Percentiles rank a stretch among this genome's conserved stretches.
Evolutionary conservation across 768 basidiomycete species (phyloP).

Genomic region (Boletus reticulatus): DNA sequence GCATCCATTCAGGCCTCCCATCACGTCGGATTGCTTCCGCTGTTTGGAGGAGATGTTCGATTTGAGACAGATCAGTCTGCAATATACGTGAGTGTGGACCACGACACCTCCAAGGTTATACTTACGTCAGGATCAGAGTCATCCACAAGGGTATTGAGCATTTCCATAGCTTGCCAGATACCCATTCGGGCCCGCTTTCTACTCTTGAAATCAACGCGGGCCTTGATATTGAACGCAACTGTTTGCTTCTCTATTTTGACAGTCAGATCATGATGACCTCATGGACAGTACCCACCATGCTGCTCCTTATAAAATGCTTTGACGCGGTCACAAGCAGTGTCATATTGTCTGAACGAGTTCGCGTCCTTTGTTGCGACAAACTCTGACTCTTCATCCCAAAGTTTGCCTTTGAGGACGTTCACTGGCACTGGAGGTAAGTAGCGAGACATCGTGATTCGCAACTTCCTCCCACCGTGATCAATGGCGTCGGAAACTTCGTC

Average conservation of each 20-base stretch:
- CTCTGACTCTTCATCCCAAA: slow-evolving; percentile 55
- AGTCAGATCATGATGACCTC: not conserved
- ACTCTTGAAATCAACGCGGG: slow-evolving; percentile 71
- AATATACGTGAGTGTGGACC: slow-evolving; percentile 11
- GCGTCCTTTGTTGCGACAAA: slow-evolving; percentile 67
- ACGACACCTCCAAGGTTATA: not conserved
- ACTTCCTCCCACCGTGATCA: slow-evolving; percentile 40
- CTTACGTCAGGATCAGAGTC: slow-evolving; percentile 87
- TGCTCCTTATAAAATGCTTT: slow-evolving; percentile 77
- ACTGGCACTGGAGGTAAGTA: slow-evolving; percentile 38
- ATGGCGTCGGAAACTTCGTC: slow-evolving; percentile 48
- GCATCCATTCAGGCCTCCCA: slow-evolving; percentile 92
- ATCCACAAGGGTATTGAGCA: slow-evolving; percentile 83
- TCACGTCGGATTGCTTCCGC: slow-evolving; percentile 87
- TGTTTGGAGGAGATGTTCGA: slow-evolving; percentile 88
- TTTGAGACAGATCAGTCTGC: slow-evolving; percentile 77
- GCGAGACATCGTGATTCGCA: not conserved
- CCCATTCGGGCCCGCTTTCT: slow-evolving; percentile 73
- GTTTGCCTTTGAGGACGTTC: slow-evolving; percentile 62
- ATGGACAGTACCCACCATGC: slow-evolving; percentile 48
- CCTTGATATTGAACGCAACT: slow-evolving; percentile 76
- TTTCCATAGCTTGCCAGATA: slow-evolving; percentile 85
- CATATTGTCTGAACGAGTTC: slow-evolving; percentile 66
- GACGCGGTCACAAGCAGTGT: slow-evolving; percentile 73
- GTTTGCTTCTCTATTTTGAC: slow-evolving; percentile 74